These are phyloP conservation scores for Voacanga thouarsii DNA, from an alignment of 257 asterid species.

Conservation along the genomic window DNA sequence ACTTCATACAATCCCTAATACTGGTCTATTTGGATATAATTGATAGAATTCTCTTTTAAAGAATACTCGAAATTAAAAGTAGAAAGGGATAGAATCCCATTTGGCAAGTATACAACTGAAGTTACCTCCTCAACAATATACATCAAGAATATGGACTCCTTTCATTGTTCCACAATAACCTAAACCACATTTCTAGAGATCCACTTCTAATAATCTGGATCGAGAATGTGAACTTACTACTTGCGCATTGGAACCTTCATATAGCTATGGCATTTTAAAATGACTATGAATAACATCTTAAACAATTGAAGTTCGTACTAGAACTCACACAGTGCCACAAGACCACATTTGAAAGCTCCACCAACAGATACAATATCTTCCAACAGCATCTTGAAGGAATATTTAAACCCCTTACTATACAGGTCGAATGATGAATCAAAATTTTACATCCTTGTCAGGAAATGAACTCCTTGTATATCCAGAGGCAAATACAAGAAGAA, in stretches of 20 bases:
- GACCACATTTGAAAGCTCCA: neutral
- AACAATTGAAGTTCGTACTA: neutral
- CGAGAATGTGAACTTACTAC: neutral
- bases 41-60: neutral
- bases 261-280: neutral
- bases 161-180: neutral
- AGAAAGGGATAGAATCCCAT: neutral
- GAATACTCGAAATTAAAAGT: neutral
- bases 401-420: neutral
- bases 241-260: neutral
- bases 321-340: neutral
- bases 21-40: neutral
- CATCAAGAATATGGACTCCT: neutral
- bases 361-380: neutral
- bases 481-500: neutral
- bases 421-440: neutral
- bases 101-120: neutral
- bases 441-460: neutral
- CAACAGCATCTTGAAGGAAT: neutral
- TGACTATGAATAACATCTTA: neutral
- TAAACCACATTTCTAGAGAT: neutral
- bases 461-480: neutral
- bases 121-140: neutral
- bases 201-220: neutral
- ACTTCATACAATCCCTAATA: neutral